Base-by-base conservation (phyloP, 2,329 filamentous ascomycete species). In the Lecanoromycetidae sp. region DNA sequence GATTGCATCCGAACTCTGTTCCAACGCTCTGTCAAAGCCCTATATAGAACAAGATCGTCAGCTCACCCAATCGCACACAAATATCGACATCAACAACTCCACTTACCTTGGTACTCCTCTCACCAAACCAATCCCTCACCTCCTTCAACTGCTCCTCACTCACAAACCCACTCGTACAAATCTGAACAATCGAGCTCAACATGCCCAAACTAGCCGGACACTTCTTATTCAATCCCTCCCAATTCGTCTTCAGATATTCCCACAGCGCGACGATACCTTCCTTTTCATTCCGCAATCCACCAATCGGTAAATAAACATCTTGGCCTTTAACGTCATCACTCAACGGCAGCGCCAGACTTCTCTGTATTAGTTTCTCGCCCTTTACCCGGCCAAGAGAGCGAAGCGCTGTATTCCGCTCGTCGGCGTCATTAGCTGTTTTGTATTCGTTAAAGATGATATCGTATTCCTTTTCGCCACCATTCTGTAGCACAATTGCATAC, bases 351-450 rank as follows among this genome's bases (percentile, higher is more conserved):
- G 71, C 75, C 12, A 96, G 74, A 3, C 87, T 90, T 52, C 79
- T 78, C 69, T 91, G 71, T 62, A 95, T 90, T 40, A 95, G 76
- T 55, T 82, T 78, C 1, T 85, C 80, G 48, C 84, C 75, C 61
- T 81, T 81, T 38, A 86, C 80, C 42, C 87, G 79, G 42, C 90
- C 90, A 19, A 96, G 75, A 26, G 76, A 78, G 57, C 88, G 85
- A 50, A 96, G 76, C 1, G 87, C 87, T 10, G 85, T 90, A 66
- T 94, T 95, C 61, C 88, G 86, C 70, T 95, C 87, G 58, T 94
- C 87, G 55, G 79, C 81, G 56, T 82, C 90, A 49, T 74, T 78
- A 1, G 84, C 86, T 10, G 73, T 77, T 56, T 78, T 79, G 70
- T 85, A 91, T 57, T 85, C 79, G 56, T 87, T 72, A 46, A 90